Conservation (phyloP, 2,329 filamentous ascomycete genomes). For the Penicillium sp. region DNA sequence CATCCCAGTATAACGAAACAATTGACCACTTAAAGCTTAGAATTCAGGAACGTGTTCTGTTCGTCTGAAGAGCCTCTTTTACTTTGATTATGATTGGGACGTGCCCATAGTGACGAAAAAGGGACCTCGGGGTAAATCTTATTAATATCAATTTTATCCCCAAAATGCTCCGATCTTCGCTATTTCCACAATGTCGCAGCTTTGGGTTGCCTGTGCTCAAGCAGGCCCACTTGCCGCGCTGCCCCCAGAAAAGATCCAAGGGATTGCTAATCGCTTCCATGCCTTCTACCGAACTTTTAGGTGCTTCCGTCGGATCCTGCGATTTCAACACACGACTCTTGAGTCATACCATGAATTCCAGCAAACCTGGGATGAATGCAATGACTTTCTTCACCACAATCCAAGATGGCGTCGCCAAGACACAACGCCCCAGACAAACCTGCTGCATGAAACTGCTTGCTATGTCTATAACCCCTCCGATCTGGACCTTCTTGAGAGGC, state of each 20-base stretch:
- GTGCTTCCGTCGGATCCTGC: slow-evolving; percentile 9
- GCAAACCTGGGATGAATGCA: slow-evolving; percentile 12
- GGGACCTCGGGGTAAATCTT: neutral
- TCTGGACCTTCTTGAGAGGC: slow-evolving; percentile 5
- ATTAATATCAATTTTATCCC: slow-evolving; percentile 9
- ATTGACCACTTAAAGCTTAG: slow-evolving; percentile 4
- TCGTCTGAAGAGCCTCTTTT: slow-evolving; percentile 5
- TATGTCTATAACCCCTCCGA: slow-evolving; percentile 9
- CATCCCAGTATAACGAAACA: neutral
- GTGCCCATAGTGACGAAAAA: slow-evolving; percentile 2
- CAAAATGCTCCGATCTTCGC: slow-evolving; percentile 6
- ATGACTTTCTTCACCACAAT: slow-evolving; percentile 10
- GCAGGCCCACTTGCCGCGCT: slow-evolving; percentile 12
- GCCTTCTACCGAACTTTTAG: slow-evolving; percentile 6
- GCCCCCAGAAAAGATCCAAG: slow-evolving; percentile 1
- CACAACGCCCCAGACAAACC: neutral
- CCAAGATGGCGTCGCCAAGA: neutral
- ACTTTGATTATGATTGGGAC: slow-evolving; percentile 4
- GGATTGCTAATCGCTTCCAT: neutral
- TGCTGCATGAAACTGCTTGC: slow-evolving; percentile 3
- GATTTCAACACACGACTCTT: slow-evolving; percentile 11
- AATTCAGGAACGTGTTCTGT: slow-evolving; percentile 11
- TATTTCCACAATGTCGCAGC: slow-evolving; percentile 12
- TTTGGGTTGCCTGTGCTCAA: slow-evolving; percentile 4
- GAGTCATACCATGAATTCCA: slow-evolving; percentile 11